Conservation (phyloP, 2,329 filamentous ascomycete genomes). For the Penicillium crustosum region DNA sequence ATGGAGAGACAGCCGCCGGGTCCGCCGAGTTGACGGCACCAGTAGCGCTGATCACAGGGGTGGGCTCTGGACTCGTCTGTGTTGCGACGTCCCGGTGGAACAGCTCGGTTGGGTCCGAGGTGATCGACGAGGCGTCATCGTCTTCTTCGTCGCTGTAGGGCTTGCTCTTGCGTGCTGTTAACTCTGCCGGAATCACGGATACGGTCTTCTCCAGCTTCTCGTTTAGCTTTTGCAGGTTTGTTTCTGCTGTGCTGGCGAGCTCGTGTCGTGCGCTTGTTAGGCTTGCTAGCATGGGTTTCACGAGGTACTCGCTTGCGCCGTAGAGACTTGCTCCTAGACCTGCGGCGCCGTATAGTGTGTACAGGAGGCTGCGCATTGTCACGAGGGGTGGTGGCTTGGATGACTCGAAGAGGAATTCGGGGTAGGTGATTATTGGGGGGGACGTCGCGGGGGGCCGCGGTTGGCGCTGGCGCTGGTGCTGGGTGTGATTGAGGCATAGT, state of each 20-base stretch:
- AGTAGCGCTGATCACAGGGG: slow-evolving; percentile 25
- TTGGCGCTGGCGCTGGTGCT: slow-evolving; percentile 16
- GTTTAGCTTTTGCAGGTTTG: slow-evolving; percentile 57
- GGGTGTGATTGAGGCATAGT: slow-evolving; percentile 18
- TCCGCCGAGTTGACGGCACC: slow-evolving; percentile 20
- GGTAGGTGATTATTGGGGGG: slow-evolving; percentile 66
- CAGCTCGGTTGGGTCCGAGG: slow-evolving; percentile 62
- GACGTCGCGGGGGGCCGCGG: slow-evolving; percentile 42
- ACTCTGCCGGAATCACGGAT: slow-evolving; percentile 51
- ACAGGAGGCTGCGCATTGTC: slow-evolving; percentile 56
- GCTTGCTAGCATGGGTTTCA: slow-evolving; percentile 58
- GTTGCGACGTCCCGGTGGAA: slow-evolving; percentile 64
- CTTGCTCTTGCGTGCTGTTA: slow-evolving; percentile 28
- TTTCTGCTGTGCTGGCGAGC: slow-evolving; percentile 52
- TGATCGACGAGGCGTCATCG: slow-evolving; percentile 44
- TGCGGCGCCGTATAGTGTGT: slow-evolving; percentile 57
- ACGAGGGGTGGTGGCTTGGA: slow-evolving; percentile 61
- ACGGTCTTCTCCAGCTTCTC: slow-evolving; percentile 54
- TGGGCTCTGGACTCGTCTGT: slow-evolving; percentile 54
- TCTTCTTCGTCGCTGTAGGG: slow-evolving; percentile 26
- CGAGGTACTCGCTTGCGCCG: slow-evolving; percentile 58
- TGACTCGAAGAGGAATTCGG: slow-evolving; percentile 62
- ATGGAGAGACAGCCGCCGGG: slow-evolving; percentile 20
- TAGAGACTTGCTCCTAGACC: slow-evolving; percentile 58
- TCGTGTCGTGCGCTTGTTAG: slow-evolving; percentile 59